Conservation (phyloP, 371 early-diverging fungal species). For the Syncephalastrum racemosum region DNA sequence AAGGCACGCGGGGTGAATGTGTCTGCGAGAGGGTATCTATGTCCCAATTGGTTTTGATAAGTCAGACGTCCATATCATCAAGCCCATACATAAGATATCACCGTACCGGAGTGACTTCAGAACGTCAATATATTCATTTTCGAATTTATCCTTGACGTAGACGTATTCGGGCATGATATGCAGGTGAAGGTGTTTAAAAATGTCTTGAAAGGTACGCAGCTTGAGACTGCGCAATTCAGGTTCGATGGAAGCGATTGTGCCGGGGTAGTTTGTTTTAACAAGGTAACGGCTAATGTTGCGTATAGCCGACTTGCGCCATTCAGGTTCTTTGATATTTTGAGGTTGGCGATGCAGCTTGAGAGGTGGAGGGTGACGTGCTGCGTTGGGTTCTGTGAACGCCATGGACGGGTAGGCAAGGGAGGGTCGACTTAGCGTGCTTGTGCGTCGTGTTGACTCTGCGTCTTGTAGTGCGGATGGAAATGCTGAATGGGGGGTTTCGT, state of each 20-base stretch:
- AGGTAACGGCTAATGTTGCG: constrained; percentile 72
- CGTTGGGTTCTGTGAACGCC: neutral
- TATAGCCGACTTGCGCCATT: constrained; percentile 67
- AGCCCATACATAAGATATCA: neutral
- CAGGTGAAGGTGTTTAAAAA: constrained; percentile 88
- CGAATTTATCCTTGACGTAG: constrained; percentile 73
- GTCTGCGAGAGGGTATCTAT: constrained; percentile 90
- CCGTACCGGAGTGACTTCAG: constrained; percentile 69
- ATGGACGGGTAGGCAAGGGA: constrained; percentile 9
- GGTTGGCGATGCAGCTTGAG: constrained; percentile 49
- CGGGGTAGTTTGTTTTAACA: constrained; percentile 67
- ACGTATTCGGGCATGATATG: constrained; percentile 74
- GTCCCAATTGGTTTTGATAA: constrained; percentile 1
- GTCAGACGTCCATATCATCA: neutral
- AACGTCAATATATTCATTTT: constrained; percentile 83
- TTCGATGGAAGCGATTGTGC: constrained; percentile 43
- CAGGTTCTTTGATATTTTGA: constrained; percentile 64
- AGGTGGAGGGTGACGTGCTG: constrained; percentile 1
- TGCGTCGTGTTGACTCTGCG: constrained; percentile 6
- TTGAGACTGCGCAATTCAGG: constrained; percentile 72
- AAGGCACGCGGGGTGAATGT: constrained; percentile 85
- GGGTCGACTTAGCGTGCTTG: constrained; percentile 16
- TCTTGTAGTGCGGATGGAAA: neutral
- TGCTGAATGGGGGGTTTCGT: neutral
- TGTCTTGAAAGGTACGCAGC: constrained; percentile 84